phyloP scores from a whole-genome alignment of 2,329 filamentous ascomycete species.

The Graphiopsis chlorocephala region DNA sequence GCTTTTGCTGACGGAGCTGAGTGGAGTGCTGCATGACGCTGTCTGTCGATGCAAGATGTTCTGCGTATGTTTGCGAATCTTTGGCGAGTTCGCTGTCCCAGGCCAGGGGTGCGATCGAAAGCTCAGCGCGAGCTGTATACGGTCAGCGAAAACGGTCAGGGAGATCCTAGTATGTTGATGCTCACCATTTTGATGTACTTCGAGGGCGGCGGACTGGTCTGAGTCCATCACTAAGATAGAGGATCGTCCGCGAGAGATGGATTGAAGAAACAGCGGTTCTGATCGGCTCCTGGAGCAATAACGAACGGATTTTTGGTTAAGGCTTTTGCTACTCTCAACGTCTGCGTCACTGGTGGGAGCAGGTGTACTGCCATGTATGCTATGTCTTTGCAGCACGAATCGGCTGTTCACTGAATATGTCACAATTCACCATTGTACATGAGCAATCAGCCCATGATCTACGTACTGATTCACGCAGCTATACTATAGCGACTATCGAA shows the following conservation, averaged over 20 bases:
- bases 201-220: not conserved
- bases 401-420: not conserved
- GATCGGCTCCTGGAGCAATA: not conserved
- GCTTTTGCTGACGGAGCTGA: not conserved
- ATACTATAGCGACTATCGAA: not conserved
- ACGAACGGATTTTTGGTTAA: too few relatives aligned
- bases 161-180: not conserved
- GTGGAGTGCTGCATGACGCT: not conserved
- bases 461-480: not conserved
- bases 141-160: not conserved
- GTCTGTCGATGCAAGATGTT: conserved; percentile 1
- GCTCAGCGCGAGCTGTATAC: not conserved
- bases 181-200: not conserved
- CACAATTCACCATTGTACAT: not conserved
- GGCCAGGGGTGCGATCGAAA: not conserved
- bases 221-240: not conserved
- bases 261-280: not conserved
- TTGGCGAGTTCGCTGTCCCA: conserved; percentile 1
- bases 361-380: not conserved
- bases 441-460: not conserved
- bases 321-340: not conserved
- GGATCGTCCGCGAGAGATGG: not conserved
- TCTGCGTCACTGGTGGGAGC: too few relatives aligned
- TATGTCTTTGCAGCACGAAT: not conserved
- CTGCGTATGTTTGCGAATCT: not conserved